These are phyloP conservation scores for Agapanthus africanus DNA, from an alignment of 106 monocot species.

Conservation along the genomic window DNA sequence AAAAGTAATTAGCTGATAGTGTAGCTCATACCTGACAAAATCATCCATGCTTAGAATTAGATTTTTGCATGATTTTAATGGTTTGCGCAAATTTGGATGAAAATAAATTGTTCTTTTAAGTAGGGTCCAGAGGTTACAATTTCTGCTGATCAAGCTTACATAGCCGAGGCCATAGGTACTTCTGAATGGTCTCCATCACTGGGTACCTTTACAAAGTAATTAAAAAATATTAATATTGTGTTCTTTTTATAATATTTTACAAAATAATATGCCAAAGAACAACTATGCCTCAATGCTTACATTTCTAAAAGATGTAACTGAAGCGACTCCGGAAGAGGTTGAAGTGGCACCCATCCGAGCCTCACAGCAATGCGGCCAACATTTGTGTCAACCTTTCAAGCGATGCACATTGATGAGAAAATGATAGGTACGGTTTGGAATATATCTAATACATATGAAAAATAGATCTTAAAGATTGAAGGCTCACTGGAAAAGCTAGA, in stretches of 20 bases:
- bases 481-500: constrained; percentile 85
- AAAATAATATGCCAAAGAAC: neutral
- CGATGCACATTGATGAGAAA: neutral
- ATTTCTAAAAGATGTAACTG: constrained; percentile 91
- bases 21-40: constrained; percentile 59
- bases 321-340: constrained; percentile 93
- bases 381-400: constrained; percentile 84
- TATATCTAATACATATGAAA: neutral
- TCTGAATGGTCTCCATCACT: constrained; percentile 77
- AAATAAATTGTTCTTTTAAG: neutral
- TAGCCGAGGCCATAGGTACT: constrained; percentile 66
- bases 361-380: constrained; percentile 96
- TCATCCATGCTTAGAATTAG: neutral
- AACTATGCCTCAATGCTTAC: constrained; percentile 28
- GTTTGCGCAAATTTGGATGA: neutral
- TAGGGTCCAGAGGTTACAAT: constrained; percentile 29
- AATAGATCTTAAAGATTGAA: neutral
- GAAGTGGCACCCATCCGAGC: constrained; percentile 98
- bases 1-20: constrained; percentile 80
- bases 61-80: neutral
- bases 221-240: neutral
- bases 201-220: constrained; percentile 60
- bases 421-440: neutral
- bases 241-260: neutral
- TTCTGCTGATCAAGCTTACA: constrained; percentile 56